Evolutionary conservation across 78 protist genomes (phyloP), one percentile per base, ranked within the genome.

Genomic region (Polysphondylium violaceum): DNA sequence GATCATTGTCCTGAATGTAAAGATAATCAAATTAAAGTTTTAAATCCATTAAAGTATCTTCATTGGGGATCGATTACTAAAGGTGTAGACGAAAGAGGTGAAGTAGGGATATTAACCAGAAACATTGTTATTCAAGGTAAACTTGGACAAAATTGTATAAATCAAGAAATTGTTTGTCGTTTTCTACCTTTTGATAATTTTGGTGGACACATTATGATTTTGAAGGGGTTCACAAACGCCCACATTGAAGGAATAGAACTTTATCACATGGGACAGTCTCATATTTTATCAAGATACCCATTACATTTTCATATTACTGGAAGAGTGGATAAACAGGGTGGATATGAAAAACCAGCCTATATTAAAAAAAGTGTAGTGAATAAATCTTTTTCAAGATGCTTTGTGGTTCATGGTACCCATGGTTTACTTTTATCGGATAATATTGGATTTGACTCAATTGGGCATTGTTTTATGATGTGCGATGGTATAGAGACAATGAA

Each of bases 401-500:
- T 73, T 23, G 87, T 79, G 1, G 3, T 86, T 5, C 92, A 86
- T 63, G 86, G 58, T 16, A 31, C 60, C 2, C 74, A 85, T 64
- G 68, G 76, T 3, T n/a, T 74, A 31, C n/a, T 35, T 4, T 55
- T 93, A 1, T 21, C 74, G 21, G 61, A 85, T 38, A 87, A 86
- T 53, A 76, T 86, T 40, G 88, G 72, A 14, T 93, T 56, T 67
- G 74, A 86, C 33, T 44, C 71, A 0, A 33, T 72, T 53, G 95
- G 95, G 3, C 95, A 93, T 63, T 68, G 88, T 8, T 75, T 16
- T 85, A 87, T 93, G 87, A 6, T 86, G 23, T 81, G 87, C 55
- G 95, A 93, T 63, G 95, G 93, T 23, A 71, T 65, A 38, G 95
- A 93, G 64, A 47, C 61, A 29, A 47, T 9, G 19, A 93, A 93